Evolutionary conservation across 2,329 filamentous ascomycete species (phyloP), one percentile per base, ranked within the genome.

Genomic region (Penicillium italicum): DNA sequence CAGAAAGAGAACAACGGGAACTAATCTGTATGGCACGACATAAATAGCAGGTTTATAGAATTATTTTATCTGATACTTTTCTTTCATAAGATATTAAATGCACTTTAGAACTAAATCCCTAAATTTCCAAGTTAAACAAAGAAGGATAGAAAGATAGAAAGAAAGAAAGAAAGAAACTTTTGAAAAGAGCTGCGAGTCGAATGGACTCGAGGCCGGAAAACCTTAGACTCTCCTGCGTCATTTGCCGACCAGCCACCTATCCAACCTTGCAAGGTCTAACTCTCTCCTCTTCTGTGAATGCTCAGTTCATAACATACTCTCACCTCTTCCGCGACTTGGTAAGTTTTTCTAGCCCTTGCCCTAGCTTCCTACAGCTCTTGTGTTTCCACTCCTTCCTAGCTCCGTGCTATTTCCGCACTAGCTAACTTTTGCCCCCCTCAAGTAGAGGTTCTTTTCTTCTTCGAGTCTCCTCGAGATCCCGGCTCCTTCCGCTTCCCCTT

Each of bases 1-100:
- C 67, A 65, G 58, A 64, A 67, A 67, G 12, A 28, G 42, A 31
- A 20, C 59, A 56, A 55, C 8, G 31, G 58, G 53, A 59, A 57
- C 42, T 60, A 61, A 64, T 63, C n/a, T n/a, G n/a, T n/a, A n/a
- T n/a, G n/a, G n/a, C n/a, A n/a, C n/a, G n/a, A n/a, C n/a, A n/a
- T n/a, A 8, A 24, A 16, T 20, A 34, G 6, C 26, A 34, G 14
- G 16, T n/a, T n/a, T 11, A 4, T 4, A 36, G 16, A 28, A 28
- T 28, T 24, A 24, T 5, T 24, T 5, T 24, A 24, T 24, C 24
- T 24, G 24, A 3, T 24, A 24, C 33, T 36, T 36, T 9, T 10
- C n/a, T 36, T n/a, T 36, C 8, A 10, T 24, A 18, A 36, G 33
- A 36, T 36, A n/a, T 36, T 18, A 36, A 36, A 10, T n/a, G 3